Percentiles rank a stretch among this genome's conserved stretches.
Conservation (phyloP, 208 protist species). For the Leishmania tarentolae region DNA sequence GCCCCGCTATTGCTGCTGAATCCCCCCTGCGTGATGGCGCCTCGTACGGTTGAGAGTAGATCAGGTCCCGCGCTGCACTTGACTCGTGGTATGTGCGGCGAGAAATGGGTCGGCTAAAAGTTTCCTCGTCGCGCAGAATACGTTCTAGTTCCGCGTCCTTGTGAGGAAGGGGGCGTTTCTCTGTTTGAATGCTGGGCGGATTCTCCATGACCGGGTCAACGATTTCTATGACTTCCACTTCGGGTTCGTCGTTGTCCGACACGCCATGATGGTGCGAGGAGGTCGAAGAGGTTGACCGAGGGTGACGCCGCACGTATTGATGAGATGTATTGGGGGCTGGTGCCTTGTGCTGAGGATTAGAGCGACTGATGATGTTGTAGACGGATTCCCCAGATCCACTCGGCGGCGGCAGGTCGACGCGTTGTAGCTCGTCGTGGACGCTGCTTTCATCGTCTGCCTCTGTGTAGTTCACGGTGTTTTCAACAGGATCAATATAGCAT, state of each 20-base stretch:
- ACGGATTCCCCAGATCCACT: slow-evolving; percentile 47
- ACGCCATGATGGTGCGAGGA: neutral
- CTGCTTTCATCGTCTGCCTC: neutral
- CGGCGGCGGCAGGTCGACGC: slow-evolving; percentile 2
- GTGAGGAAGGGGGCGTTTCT: slow-evolving; percentile 18
- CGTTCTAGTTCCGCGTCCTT: slow-evolving; percentile 59
- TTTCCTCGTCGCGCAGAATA: slow-evolving; percentile 59
- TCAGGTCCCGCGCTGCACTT: slow-evolving; percentile 66
- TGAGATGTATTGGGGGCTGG: neutral
- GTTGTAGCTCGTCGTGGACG: slow-evolving; percentile 1
- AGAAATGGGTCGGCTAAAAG: slow-evolving; percentile 64
- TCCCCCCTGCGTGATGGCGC: slow-evolving; percentile 10
- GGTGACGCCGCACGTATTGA: neutral
- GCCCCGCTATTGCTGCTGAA: neutral
- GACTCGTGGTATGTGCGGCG: slow-evolving; percentile 54
- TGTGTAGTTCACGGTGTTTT: neutral
- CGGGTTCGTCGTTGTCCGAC: slow-evolving; percentile 29
- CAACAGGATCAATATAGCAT: slow-evolving; percentile 15
- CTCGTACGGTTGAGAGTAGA: slow-evolving; percentile 52
- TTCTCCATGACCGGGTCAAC: slow-evolving; percentile 3
- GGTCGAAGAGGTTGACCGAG: neutral
- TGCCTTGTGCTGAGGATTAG: neutral
- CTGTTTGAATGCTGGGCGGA: neutral
- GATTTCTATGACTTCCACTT: slow-evolving; percentile 65
- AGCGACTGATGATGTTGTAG: slow-evolving; percentile 38